Base-by-base conservation (phyloP, 2,329 filamentous ascomycete species). In the Ophioceras dolichostomum region DNA sequence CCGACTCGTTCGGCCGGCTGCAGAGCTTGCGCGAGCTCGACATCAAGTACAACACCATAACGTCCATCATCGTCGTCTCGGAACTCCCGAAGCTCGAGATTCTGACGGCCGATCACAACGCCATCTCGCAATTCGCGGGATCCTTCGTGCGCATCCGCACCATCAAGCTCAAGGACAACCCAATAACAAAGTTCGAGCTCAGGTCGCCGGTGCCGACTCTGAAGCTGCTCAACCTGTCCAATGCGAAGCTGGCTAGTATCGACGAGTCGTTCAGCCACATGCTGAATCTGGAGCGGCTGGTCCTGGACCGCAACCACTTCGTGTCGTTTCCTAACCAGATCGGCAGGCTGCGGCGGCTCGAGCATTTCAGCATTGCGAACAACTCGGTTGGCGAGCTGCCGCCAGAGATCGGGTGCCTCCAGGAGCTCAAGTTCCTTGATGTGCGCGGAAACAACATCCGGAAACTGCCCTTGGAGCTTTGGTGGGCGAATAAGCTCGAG, bases 221-320 rank as follows among this genome's bases (percentile, higher is more conserved):
- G 22, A 89, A 86, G 44, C 77, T 80, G 14, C 68, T 98, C 36
- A 96, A 94, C 50, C 67, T 98, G 39, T 91, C 88, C 6, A 89
- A 87, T 38, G 87, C 83, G 5, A 94, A 96, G 57, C 66, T 98
- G 31, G 83, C 88, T 3, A 85, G 87, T 51, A 79, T 98, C 37
- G 91, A 95, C 53, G 79, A 83, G 32, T 73, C 89, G 12, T 96
- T 94, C 53, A 79, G 82, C 46, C 87, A 89, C 52, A 79, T 96
- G 61, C 73, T 83, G 8, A 91, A 87, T 48, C 60, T 98, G 32
- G 85, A 89, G 40, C 87, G 88, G 49, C 70, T 98, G 17, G 80
- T 89, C 14, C 68, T 98, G 38, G 89, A 95, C 60, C 88, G 85
- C 54, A 98, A 98, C 51, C 93, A 95, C 54, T 93, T 98, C 49